Conservation (phyloP, 192 early-diverging fungal species). For the Coemansia sp. region DNA sequence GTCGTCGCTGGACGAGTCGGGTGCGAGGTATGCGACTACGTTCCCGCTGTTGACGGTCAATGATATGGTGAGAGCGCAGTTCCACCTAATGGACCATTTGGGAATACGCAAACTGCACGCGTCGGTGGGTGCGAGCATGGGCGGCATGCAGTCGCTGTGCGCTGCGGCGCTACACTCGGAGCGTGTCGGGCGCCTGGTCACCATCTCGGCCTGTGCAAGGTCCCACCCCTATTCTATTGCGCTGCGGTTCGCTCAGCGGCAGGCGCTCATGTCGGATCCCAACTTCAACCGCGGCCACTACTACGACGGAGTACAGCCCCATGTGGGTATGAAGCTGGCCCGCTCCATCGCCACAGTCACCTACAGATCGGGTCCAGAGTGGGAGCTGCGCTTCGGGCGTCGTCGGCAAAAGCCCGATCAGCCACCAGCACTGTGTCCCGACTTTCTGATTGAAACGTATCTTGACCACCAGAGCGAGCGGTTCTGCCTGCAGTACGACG, state of each 20-base stretch:
- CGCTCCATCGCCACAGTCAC: slow-evolving; percentile 90
- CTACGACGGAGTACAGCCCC: slow-evolving; percentile 83
- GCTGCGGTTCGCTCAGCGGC: slow-evolving; percentile 85
- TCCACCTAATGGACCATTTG: slow-evolving; percentile 75
- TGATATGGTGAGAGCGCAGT: slow-evolving; percentile 98
- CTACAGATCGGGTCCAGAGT: slow-evolving; percentile 96
- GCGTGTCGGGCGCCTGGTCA: slow-evolving; percentile 74
- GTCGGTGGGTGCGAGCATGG: slow-evolving; percentile 92
- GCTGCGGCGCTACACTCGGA: slow-evolving; percentile 80
- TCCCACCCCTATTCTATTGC: slow-evolving; percentile 98
- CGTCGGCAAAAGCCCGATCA: slow-evolving; percentile 71
- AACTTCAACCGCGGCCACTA: slow-evolving; percentile 95
- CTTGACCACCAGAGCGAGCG: slow-evolving; percentile 94
- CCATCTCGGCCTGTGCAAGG: slow-evolving; percentile 88
- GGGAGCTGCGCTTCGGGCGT: slow-evolving; percentile 93
- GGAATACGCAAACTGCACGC: slow-evolving; percentile 81
- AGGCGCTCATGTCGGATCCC: slow-evolving; percentile 87
- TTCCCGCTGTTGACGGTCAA: slow-evolving; percentile 92
- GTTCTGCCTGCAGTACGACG: slow-evolving; percentile 90
- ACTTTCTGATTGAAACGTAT: slow-evolving; percentile 95
- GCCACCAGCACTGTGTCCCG: slow-evolving; percentile 80
- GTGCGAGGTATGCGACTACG: slow-evolving; percentile 76
- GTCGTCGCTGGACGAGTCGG: slow-evolving; percentile 71
- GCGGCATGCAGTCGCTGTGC: slow-evolving; percentile 91
- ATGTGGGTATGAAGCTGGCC: slow-evolving; percentile 95